Evolutionary conservation across 805 yeast species (phyloP).

Genomic region (Candida silvicultrix): DNA sequence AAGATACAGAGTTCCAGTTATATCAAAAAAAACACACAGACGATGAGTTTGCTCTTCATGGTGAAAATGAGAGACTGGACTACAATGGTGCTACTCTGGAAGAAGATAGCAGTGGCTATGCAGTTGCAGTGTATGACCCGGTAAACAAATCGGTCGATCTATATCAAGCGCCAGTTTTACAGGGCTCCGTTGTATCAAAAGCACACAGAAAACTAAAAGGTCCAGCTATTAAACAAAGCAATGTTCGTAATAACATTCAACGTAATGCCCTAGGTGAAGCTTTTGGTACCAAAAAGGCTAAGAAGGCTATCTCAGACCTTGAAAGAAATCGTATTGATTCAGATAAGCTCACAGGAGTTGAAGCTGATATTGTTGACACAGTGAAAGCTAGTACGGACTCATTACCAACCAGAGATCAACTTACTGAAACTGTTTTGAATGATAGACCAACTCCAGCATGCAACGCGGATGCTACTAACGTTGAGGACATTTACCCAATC

Average conservation of each 20-base stretch:
- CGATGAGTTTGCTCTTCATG: conserved; percentile 56
- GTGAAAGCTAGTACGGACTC: conserved; percentile 64
- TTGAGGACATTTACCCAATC: conserved; percentile 78
- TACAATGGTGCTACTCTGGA: conserved; percentile 54
- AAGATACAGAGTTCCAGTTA: conserved; percentile 52
- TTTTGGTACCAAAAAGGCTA: conserved; percentile 95
- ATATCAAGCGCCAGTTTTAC: conserved; percentile 55
- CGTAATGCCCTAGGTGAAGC: conserved; percentile 89
- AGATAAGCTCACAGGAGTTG: conserved; percentile 65
- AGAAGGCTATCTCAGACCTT: conserved; percentile 75
- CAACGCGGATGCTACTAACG: conserved; percentile 71
- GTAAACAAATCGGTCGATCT: conserved; percentile 57
- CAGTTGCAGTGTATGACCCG: conserved; percentile 75
- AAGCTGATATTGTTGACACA: conserved; percentile 75
- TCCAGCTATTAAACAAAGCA: conserved; percentile 57
- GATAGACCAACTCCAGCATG: conserved; percentile 84
- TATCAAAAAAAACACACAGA: conserved; percentile 33
- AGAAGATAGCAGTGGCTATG: conserved; percentile 40
- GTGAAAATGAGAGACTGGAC: conserved; percentile 67
- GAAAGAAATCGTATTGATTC: conserved; percentile 86
- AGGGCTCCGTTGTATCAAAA: conserved; percentile 57
- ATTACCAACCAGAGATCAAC: conserved; percentile 65
- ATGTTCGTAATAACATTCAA: conserved; percentile 44
- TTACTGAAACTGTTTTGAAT: conserved; percentile 47
- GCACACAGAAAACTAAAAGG: conserved; percentile 50